Evolutionary conservation across 2,329 filamentous ascomycete genomes (phyloP), one percentile per base, ranked within the genome.

Genomic region (Rhytidhysteron rufulum): DNA sequence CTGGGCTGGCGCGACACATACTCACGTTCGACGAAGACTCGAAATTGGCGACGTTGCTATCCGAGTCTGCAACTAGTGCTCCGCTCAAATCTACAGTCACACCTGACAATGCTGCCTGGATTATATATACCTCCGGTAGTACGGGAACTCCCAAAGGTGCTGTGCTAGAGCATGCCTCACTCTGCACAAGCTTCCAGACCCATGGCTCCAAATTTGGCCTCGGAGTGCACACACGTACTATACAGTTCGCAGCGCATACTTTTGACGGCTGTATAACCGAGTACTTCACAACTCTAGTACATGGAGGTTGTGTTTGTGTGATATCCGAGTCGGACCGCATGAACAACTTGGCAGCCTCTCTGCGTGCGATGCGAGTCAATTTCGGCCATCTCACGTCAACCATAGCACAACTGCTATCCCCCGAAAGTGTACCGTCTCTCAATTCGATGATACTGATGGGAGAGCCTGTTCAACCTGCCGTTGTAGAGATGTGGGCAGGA

Each of bases 91-190:
- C 13, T 13, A 20, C 13, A 11, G 22, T 9, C 22, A 31, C 5
- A 20, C 32, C 15, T 11, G n/a, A 7, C 18, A 36, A 25, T 16
- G 20, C 21, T 11, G 19, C 79, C 0, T 83, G 78, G 49, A 67
- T 82, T 4, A 71, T 84, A 5, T 77, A 82, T 43, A 74, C 72
- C 0, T 73, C 73, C 2, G 74, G 74, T 1, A 75, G 74, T 1
- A 73, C 75, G 1, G 71, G 71, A 38, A 69, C 68, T 32, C 74
- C 76, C 0, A 77, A 77, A 39, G 79, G 77, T 2, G 74, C 80
- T n/a, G 76, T 80, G 22, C 76, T 82, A 41, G 77, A 75, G 7
- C 81, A 85, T 48, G 65, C 66, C 0, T 72, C 77, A 1, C 60
- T 84, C 0, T 74, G 74, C 4, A 75, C 77, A 22, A 20, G 42